A percentile compares a stretch with the other conserved stretches of the same genome.
Evolutionary conservation across 2,329 filamentous ascomycete species (phyloP).

Genomic region (Pseudocercospora cruenta): DNA sequence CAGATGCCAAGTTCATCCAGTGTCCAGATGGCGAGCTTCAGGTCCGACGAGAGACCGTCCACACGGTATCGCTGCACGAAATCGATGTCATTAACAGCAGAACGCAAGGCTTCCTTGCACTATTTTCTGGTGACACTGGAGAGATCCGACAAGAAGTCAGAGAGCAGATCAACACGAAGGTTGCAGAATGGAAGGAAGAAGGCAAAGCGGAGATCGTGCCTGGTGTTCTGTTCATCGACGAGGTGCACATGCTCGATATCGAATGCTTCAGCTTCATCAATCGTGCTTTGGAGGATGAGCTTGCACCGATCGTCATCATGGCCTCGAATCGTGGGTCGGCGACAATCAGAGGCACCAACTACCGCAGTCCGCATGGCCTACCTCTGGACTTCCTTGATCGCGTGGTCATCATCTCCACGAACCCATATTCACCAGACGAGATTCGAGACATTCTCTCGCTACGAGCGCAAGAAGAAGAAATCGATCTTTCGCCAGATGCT

Average conservation of each 20-base stretch:
- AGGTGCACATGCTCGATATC: constrained; percentile 99
- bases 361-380: constrained; percentile 88
- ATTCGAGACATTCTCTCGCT: constrained; percentile 92
- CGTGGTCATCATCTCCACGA: constrained; percentile 93
- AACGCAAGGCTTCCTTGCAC: constrained; percentile 95
- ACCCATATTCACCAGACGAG: constrained; percentile 79
- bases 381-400: constrained; percentile 95
- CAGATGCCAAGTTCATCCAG: constrained; percentile 96
- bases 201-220: constrained; percentile 98
- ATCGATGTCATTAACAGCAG: constrained; percentile 99
- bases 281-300: constrained; percentile 88
- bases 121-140: constrained; percentile 97
- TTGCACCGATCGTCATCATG: constrained; percentile 98
- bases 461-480: constrained; percentile 91
- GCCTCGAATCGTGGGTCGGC: constrained; percentile 93
- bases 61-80: constrained; percentile 95
- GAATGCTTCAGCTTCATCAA: constrained; percentile 99
- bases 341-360: constrained; percentile 89
- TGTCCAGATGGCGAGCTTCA: constrained; percentile 97
- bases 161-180: constrained; percentile 98
- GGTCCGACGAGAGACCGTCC: constrained; percentile 93
- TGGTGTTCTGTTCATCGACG: constrained; percentile 95
- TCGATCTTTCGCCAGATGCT: constrained; percentile 87
- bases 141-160: constrained; percentile 97
- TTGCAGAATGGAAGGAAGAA: constrained; percentile 98